These are phyloP conservation scores for Coccinonectria pachysandricola DNA, from an alignment of 2,329 filamentous ascomycete genomes.

Conservation along the genomic window DNA sequence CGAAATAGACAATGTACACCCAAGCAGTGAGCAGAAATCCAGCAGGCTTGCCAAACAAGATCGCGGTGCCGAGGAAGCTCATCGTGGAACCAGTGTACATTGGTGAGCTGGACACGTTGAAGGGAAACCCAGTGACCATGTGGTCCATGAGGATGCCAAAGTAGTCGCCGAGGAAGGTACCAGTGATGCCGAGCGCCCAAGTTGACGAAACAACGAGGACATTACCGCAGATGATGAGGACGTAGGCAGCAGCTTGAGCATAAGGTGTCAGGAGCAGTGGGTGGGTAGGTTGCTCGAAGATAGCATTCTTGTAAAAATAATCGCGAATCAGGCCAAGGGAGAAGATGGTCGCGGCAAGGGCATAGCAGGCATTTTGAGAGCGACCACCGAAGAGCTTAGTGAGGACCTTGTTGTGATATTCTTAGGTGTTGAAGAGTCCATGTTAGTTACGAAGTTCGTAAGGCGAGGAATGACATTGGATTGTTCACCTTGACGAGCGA, in stretches of 20 bases:
- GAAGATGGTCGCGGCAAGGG: conserved; percentile 82
- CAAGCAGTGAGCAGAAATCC: conserved; percentile 66
- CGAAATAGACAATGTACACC: conserved; percentile 67
- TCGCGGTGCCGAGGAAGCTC: conserved; percentile 80
- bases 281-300: conserved; percentile 65
- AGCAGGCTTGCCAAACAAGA: conserved; percentile 80
- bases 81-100: conserved; percentile 96
- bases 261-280: conserved; percentile 54
- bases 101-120: conserved; percentile 80
- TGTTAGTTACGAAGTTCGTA: too few relatives aligned
- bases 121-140: conserved; percentile 90
- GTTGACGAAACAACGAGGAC: conserved; percentile 80
- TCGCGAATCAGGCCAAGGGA: conserved; percentile 83
- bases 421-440: too few relatives aligned
- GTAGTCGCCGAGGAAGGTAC: conserved; percentile 96
- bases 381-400: conserved; percentile 79
- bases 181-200: conserved; percentile 84
- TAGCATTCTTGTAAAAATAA: conserved; percentile 73
- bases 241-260: conserved; percentile 54
- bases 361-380: conserved; percentile 75
- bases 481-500: conserved; percentile 64
- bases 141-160: conserved; percentile 96
- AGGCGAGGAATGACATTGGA: too few relatives aligned
- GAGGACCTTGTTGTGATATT: conserved; percentile 84
- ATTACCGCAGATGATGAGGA: conserved; percentile 67